phyloP scores from a whole-genome alignment of 331 rosid species.

The Acacia concinna region DNA sequence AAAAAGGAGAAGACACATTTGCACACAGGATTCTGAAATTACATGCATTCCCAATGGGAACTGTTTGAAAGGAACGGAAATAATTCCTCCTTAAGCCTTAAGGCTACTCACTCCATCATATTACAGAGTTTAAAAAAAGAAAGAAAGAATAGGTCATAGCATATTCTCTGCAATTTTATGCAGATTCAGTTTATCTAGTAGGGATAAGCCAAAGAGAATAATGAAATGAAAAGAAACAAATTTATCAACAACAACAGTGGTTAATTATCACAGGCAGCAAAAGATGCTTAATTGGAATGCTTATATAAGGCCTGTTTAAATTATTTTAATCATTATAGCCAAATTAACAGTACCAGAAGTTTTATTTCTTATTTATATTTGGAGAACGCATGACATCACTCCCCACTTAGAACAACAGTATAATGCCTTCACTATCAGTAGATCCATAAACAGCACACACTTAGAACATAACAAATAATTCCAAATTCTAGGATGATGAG shows the following conservation, averaged over 20 bases:
- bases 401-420: conserved; percentile 26
- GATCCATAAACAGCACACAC: conserved; percentile 6
- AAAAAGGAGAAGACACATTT: too few species aligned
- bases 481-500: conserved; percentile 24
- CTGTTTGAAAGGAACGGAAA: background rate
- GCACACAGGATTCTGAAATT: background rate
- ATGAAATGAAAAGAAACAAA: background rate
- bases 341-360: background rate
- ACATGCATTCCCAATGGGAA: background rate
- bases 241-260: background rate
- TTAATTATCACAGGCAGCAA: background rate
- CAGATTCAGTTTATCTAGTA: background rate
- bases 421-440: conserved; percentile 7
- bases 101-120: background rate
- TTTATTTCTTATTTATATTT: background rate
- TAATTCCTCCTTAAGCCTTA: background rate
- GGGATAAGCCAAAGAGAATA: background rate
- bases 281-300: background rate
- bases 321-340: background rate
- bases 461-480: conserved; percentile 8
- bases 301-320: background rate
- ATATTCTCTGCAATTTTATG: background rate
- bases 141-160: too few species aligned
- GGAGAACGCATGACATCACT: conserved; percentile 32
- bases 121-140: background rate